phyloP scores from a whole-genome alignment of 176 grass and related monocot species.

The Hsuehochloa calcarea region DNA sequence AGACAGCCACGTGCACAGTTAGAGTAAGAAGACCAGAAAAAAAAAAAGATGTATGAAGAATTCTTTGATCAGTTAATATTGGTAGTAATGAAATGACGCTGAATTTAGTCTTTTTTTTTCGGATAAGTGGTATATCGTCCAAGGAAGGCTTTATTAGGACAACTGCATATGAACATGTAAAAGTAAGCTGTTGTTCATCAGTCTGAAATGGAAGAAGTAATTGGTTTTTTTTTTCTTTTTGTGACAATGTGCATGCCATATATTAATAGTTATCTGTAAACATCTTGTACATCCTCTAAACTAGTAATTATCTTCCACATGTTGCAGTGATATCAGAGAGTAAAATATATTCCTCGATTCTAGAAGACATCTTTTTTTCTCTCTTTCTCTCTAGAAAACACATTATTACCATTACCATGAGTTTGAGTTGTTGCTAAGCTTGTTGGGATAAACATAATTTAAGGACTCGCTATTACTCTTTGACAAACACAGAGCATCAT shows the following conservation, averaged over 20 bases:
- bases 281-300: background rate
- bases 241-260: background rate
- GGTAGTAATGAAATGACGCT: too few relatives aligned
- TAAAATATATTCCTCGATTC: background rate
- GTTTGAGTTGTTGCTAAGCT: background rate
- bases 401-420: background rate
- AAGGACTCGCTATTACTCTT: background rate
- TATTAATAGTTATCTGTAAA: background rate
- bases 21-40: background rate
- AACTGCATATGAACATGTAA: background rate
- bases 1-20: background rate
- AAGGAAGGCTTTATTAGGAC: background rate
- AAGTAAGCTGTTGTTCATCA: background rate
- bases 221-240: background rate
- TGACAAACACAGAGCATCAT: background rate
- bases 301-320: background rate
- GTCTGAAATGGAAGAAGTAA: background rate
- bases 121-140: background rate
- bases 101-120: background rate
- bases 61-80: background rate
- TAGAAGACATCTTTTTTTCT: background rate
- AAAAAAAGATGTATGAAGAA: background rate
- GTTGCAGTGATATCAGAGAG: background rate
- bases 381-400: background rate
- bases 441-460: background rate